Evolutionary conservation across 495 filamentous ascomycete genomes (phyloP).

Genomic region (Xylaria flabelliformis): DNA sequence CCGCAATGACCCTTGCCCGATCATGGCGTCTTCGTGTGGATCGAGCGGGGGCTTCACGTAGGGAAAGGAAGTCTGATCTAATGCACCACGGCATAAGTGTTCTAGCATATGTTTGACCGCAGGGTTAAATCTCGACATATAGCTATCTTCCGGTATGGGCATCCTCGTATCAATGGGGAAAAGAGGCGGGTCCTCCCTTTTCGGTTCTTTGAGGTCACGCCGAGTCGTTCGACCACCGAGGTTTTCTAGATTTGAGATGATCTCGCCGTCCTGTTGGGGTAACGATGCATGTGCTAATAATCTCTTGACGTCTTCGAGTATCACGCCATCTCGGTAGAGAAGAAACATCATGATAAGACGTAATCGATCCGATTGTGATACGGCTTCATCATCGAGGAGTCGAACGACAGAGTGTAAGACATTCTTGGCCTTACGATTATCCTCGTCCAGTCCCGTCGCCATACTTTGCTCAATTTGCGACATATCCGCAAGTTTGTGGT

Average conservation of each 20-base stretch:
- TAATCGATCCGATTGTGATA: constrained; percentile 74
- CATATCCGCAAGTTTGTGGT: constrained; percentile 82
- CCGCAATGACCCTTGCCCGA: constrained; percentile 76
- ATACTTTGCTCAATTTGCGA: constrained; percentile 84
- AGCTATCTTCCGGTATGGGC: constrained; percentile 61
- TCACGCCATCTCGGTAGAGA: constrained; percentile 86
- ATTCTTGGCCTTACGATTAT: constrained; percentile 88
- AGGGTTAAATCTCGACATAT: constrained; percentile 74
- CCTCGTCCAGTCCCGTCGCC: constrained; percentile 92
- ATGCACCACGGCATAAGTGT: constrained; percentile 65
- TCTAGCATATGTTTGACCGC: constrained; percentile 83
- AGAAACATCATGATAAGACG: constrained; percentile 85
- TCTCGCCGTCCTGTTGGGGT: constrained; percentile 71
- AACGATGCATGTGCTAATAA: constrained; percentile 85
- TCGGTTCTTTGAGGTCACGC: constrained; percentile 74
- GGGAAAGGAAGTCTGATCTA: constrained; percentile 78
- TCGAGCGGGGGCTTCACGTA: constrained; percentile 76
- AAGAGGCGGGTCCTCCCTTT: constrained; percentile 65
- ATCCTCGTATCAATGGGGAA: constrained; percentile 68
- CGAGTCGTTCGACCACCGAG: constrained; percentile 80
- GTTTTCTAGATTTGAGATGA: constrained; percentile 78
- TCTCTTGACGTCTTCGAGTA: constrained; percentile 82
- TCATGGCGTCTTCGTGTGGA: constrained; percentile 59
- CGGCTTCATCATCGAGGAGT: constrained; percentile 78
- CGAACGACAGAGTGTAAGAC: constrained; percentile 84